Evolutionary conservation across 495 filamentous ascomycete species (phyloP), one percentile per base, ranked within the genome.

Genomic region (Acidiella bohemica): DNA sequence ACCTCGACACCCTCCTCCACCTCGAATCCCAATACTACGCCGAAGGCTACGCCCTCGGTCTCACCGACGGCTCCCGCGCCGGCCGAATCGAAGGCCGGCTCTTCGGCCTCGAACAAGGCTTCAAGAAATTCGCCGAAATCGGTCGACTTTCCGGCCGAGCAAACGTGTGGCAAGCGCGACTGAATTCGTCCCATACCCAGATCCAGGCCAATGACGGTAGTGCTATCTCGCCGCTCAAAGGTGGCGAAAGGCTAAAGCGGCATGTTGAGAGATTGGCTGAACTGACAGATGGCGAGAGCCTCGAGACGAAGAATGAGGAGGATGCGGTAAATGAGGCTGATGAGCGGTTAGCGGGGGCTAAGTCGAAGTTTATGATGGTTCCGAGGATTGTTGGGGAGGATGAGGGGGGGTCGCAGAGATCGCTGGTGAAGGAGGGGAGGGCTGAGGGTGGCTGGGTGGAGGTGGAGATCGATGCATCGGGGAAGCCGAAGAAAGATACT

Each of bases 51-150:
- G 59, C 66, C 7, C 65, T 85, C 42, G 90, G 90, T 14, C 53
- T 71, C 22, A 63, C 65, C 29, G 92, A 94, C 58, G 90, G 90
- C 19, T 66, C 72, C n/a, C 66, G 70, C 50, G 76, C 84, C 11
- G 90, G 92, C 9, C 76, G 75, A 21, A 73, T 80, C 32, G 90
- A 99, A 70, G 92, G 92, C 27, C 80, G 82, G 25, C 67, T 81
- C 10, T 83, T 96, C 55, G 90, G 88, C 0, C 70, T 96, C 3
- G 81, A 92, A 53, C 92, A 90, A 49, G 90, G 87, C 1, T 96
- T 88, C 43, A 82, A 90, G 53, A 95, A 93, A 61, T 93, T 84
- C 51, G 49, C 76, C 11, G 76, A 81, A 42, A 70, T 85, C 51
- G 92, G 90, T 1, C 67, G 67, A 39, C 55, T 99, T 16, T 80